These are phyloP conservation scores for Lactifluus piperatus DNA, from an alignment of 768 basidiomycete species.

Conservation along the genomic window DNA sequence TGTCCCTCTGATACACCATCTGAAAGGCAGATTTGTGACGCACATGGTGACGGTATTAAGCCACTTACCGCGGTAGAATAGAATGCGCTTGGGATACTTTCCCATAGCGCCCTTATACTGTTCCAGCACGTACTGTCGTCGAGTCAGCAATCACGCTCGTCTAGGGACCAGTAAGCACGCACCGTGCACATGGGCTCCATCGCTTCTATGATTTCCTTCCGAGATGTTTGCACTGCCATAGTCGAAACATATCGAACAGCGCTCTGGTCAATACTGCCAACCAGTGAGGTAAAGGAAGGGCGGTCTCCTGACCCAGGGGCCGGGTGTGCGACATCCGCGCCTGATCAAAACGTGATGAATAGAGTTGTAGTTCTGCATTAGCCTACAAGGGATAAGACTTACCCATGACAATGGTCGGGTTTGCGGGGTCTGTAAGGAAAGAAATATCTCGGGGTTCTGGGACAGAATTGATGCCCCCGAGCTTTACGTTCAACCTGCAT, in stretches of 20 bases:
- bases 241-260: slow-evolving; percentile 62
- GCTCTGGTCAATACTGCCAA: slow-evolving; percentile 70
- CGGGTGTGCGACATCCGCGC: slow-evolving; percentile 80
- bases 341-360: slow-evolving; percentile 27
- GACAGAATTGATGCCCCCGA: slow-evolving; percentile 75
- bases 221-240: slow-evolving; percentile 55
- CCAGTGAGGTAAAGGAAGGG: slow-evolving; percentile 75
- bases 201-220: slow-evolving; percentile 72
- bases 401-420: slow-evolving; percentile 79
- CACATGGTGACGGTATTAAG: background rate
- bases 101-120: slow-evolving; percentile 50
- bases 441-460: slow-evolving; percentile 61
- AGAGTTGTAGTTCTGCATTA: background rate
- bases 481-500: slow-evolving; percentile 69
- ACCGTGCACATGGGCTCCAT: slow-evolving; percentile 58
- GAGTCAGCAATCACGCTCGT: background rate
- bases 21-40: slow-evolving; percentile 13
- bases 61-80: slow-evolving; percentile 61
- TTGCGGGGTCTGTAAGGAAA: slow-evolving; percentile 55
- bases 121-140: slow-evolving; percentile 39
- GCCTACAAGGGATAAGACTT: slow-evolving; percentile 17
- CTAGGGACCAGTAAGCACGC: slow-evolving; percentile 1
- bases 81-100: slow-evolving; percentile 62
- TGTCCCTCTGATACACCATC: slow-evolving; percentile 53
- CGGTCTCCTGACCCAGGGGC: slow-evolving; percentile 70